A percentile compares a stretch with the other conserved stretches of the same genome.
These are phyloP conservation scores for Kwoniella dejecticola DNA, from an alignment of 768 basidiomycete species.

Conservation along the genomic window DNA sequence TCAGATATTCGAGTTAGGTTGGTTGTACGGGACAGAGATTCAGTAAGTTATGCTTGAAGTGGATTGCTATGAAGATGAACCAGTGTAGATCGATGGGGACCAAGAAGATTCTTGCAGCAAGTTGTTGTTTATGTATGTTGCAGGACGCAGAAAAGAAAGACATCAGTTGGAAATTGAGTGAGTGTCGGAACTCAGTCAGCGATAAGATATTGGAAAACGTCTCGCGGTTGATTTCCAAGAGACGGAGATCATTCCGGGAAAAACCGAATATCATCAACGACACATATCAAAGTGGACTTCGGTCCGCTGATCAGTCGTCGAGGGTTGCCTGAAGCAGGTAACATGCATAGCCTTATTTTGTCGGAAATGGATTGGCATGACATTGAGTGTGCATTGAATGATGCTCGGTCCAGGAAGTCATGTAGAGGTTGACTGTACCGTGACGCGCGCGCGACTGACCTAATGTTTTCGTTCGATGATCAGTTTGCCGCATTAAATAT, in stretches of 20 bases:
- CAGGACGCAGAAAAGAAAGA: neutral
- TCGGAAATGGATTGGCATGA: too few species aligned
- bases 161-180: neutral
- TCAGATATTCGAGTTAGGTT: too few species aligned
- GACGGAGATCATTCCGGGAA: neutral
- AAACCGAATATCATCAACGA: neutral
- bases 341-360: too few species aligned
- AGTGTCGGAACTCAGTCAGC: neutral
- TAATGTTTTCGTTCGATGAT: neutral
- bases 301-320: neutral
- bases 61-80: neutral
- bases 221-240: constrained; percentile 6
- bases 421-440: too few species aligned
- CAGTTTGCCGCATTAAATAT: too few species aligned
- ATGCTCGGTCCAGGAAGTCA: too few species aligned
- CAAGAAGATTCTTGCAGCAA: too few species aligned
- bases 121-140: too few species aligned
- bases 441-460: neutral
- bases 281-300: neutral
- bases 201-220: constrained; percentile 4
- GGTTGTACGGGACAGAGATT: too few species aligned
- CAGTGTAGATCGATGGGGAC: too few species aligned
- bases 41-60: neutral
- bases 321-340: neutral
- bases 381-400: too few species aligned